phyloP scores from a whole-genome alignment of 306 rosid genomes.

The Prunus padus region DNA sequence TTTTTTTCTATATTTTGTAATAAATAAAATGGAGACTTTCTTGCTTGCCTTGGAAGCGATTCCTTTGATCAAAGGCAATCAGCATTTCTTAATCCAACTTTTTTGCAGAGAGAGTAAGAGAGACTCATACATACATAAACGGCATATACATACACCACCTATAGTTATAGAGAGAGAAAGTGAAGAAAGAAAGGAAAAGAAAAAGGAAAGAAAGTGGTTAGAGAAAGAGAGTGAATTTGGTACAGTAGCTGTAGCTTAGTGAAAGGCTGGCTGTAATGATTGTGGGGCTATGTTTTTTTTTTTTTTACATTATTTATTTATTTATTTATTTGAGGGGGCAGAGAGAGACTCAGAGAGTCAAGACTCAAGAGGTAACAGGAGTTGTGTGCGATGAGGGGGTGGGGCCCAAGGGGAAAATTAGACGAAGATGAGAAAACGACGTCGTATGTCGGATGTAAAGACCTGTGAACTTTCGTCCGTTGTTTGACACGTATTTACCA shows the following conservation, averaged over 20 bases:
- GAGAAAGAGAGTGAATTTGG: conserved; percentile 16
- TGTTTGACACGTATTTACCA: too few relatives aligned
- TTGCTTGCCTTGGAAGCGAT: conserved; percentile 90
- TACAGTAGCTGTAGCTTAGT: conserved; percentile 6
- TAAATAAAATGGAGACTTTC: conserved; percentile 9
- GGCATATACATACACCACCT: neutral
- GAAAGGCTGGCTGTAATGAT: conserved; percentile 19
- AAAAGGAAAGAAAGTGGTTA: neutral
- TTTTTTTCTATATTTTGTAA: neutral
- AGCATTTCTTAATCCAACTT: conserved; percentile 47
- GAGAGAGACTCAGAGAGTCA: neutral
- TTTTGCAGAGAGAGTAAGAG: conserved; percentile 26
- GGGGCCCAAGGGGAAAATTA: neutral
- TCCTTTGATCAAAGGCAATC: conserved; percentile 50
- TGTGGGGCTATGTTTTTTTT: conserved; percentile 27
- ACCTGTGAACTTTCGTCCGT: too few relatives aligned
- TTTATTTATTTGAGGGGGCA: neutral
- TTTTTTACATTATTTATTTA: neutral
- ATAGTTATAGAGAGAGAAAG: conserved; percentile 1
- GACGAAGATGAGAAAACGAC: neutral
- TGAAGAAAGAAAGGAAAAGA: neutral
- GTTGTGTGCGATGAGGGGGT: neutral
- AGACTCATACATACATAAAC: conserved; percentile 4
- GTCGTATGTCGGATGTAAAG: too few relatives aligned
- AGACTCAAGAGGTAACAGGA: neutral